A percentile compares a stretch with the other conserved stretches of the same genome.
These are phyloP conservation scores for Solanum peruvianum DNA, from an alignment of 257 asterid genomes.

Conservation along the genomic window DNA sequence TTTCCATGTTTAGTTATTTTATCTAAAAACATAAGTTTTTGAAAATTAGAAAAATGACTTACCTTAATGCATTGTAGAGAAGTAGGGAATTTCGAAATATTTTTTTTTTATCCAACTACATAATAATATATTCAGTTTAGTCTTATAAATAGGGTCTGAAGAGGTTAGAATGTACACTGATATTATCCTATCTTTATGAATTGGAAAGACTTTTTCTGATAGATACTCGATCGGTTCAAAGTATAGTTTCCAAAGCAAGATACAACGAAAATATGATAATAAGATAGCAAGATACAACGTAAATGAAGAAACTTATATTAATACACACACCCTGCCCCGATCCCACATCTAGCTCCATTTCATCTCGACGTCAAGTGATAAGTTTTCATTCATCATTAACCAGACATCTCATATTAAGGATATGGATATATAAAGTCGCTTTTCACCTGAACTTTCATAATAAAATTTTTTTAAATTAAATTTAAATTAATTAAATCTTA, in stretches of 20 bases:
- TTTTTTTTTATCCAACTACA: neutral
- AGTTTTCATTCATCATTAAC: neutral
- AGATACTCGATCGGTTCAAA: no score
- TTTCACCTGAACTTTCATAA: neutral
- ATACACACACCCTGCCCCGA: neutral
- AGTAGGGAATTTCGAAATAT: neutral
- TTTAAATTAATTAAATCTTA: neutral
- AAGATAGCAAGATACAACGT: neutral
- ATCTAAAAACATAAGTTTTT: neutral
- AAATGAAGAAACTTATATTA: no score
- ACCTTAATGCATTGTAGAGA: neutral
- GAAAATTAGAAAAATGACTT: neutral
- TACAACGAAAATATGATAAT: neutral
- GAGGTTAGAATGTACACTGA: neutral
- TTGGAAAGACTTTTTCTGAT: no score
- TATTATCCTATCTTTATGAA: no score
- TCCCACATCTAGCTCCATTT: neutral
- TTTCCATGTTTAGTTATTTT: neutral
- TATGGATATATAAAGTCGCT: rapidly evolving
- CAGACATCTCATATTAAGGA: neutral
- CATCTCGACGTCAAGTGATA: neutral
- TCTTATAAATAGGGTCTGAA: no score
- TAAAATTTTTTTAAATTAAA: neutral
- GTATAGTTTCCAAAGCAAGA: neutral
- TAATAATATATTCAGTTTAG: no score